A percentile compares a stretch with the other conserved stretches of the same genome.
Evolutionary conservation across 805 yeast species (phyloP).

Genomic region (Pichia eremophila): DNA sequence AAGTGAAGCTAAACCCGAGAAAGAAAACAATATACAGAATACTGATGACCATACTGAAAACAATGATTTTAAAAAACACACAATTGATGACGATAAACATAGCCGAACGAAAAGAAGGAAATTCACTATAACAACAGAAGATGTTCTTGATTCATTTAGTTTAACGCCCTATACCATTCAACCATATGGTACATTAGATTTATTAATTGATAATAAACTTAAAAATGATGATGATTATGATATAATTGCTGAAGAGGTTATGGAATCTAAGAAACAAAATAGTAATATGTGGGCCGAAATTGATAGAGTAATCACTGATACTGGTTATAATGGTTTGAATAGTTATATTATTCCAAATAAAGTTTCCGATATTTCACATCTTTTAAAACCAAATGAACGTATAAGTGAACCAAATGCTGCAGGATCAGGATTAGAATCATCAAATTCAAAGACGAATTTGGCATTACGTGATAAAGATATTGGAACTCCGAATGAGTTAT

Average conservation of each 20-base stretch:
- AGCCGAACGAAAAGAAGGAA: constrained; percentile 11
- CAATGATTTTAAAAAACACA: background rate
- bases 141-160: constrained; percentile 53
- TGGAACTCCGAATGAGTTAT: constrained; percentile 52
- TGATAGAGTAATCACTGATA: constrained; percentile 1
- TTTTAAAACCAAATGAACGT: constrained; percentile 15
- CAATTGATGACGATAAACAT: background rate
- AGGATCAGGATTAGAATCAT: background rate
- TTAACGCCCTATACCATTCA: constrained; percentile 61
- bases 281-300: background rate
- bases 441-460: constrained; percentile 11
- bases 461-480: constrained; percentile 19
- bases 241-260: constrained; percentile 10
- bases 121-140: constrained; percentile 52
- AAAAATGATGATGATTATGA: constrained; percentile 46
- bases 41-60: background rate
- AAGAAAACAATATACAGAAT: background rate
- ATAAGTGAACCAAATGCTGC: background rate
- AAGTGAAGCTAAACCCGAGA: background rate
- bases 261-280: background rate
- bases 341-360: constrained; percentile 9
- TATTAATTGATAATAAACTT: constrained; percentile 40
- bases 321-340: background rate
- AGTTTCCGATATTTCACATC: constrained; percentile 21
- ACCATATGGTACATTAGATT: constrained; percentile 50